Evolutionary conservation across 2,329 filamentous ascomycete species (phyloP), one percentile per base, ranked within the genome.

Genomic region (Calonectria naviculata): DNA sequence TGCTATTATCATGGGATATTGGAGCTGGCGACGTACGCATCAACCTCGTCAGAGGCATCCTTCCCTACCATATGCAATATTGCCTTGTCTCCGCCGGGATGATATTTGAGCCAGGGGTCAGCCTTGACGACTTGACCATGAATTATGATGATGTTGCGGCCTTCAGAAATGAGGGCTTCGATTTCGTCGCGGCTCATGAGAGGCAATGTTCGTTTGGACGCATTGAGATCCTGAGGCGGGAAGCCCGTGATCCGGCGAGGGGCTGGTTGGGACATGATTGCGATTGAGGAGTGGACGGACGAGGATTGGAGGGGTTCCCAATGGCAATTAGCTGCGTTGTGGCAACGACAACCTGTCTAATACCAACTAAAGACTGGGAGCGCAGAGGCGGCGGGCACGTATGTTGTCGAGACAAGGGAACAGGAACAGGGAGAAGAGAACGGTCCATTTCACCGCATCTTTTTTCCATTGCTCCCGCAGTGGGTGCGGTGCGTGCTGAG

Each of bases 31-130:
- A 54, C 93, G 62, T 89, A 98, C 94, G 93, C 94, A 82, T 93
- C 94, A 72, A 98, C 92, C 84, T 98, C 97, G 82, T 98, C 95
- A 13, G 96, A 98, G 62, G 95, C 96, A 90, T 98, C 95, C 84
- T 93, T 91, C 72, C 95, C 95, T 71, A 98, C 90, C 95, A 98
- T 97, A 81, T 99, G 97, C 81, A 91, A 87, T 74, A 99, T 97
- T 66, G 96, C 90, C 84, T 95, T 97, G 78, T 96, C 92, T 76
- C 97, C 97, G 68, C 97, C 97, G 15, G 97, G 97, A 79, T 98
- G 97, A 80, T 94, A 98, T 65, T 91, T 91, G 64, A 97, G 85
- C 94, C 95, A 99, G 44, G 93, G 89, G 82, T 98, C 96, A 36
- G 95, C 92, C 84, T 95, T 98, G 76, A 98, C 84, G 12, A 98